phyloP scores from a whole-genome alignment of 2,329 filamentous ascomycete species.

The Colletotrichum sp. region DNA sequence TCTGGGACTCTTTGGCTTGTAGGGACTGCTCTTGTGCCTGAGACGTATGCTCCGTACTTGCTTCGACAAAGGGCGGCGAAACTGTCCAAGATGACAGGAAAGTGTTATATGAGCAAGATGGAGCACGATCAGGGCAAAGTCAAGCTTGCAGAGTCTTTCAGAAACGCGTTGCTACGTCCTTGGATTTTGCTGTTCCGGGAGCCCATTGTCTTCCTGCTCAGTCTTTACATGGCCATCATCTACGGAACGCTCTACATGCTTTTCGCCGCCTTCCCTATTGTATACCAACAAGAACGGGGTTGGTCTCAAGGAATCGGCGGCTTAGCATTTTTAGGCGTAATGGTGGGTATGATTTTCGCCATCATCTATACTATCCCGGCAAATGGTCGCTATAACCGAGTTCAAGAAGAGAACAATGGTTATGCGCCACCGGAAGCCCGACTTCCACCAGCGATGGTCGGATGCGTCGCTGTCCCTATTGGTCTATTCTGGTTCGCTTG shows the following conservation, averaged over 20 bases:
- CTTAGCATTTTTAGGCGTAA: constrained; percentile 71
- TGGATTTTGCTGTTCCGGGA: constrained; percentile 73
- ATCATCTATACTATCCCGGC: constrained; percentile 50
- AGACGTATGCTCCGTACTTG: constrained; percentile 31
- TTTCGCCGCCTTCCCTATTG: constrained; percentile 67
- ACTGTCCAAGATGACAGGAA: constrained; percentile 24
- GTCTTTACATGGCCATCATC: constrained; percentile 69
- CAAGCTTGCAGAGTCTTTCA: constrained; percentile 49
- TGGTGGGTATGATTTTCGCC: constrained; percentile 67
- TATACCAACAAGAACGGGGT: constrained; percentile 64
- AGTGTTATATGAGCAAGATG: constrained; percentile 38
- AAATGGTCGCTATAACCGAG: constrained; percentile 47
- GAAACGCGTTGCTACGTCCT: constrained; percentile 51
- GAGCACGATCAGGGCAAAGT: constrained; percentile 46
- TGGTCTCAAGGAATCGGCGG: constrained; percentile 66
- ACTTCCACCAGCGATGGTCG: constrained; percentile 58
- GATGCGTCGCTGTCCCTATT: constrained; percentile 55
- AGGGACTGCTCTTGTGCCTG: constrained; percentile 51
- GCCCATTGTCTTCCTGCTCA: constrained; percentile 70
- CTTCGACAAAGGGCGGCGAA: constrained; percentile 25
- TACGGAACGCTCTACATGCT: constrained; percentile 64
- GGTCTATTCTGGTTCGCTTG: constrained; percentile 64
- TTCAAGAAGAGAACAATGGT: constrained; percentile 43
- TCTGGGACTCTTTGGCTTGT: constrained; percentile 31
- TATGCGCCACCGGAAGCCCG: constrained; percentile 63